A percentile compares a stretch with the other conserved stretches of the same genome.
Evolutionary conservation across 768 basidiomycete genomes (phyloP).

Genomic region (Termitomyces titanicus): DNA sequence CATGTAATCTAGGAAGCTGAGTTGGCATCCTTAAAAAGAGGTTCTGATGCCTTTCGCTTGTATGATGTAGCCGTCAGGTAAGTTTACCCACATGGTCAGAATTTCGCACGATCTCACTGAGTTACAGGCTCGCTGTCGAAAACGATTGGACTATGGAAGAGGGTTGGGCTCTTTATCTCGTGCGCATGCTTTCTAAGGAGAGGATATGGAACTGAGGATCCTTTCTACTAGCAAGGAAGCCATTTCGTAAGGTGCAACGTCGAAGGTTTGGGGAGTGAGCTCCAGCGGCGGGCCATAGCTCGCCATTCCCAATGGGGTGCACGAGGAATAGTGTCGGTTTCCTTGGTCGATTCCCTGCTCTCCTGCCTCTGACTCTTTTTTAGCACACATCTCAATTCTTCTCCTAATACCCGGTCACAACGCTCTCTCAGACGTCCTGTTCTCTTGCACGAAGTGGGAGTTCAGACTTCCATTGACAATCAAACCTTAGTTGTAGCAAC

Average conservation of each 20-base stretch:
- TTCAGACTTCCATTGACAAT: constrained; percentile 50
- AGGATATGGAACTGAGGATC: constrained; percentile 2
- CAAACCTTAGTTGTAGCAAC: constrained; percentile 21
- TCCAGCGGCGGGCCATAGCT: constrained; percentile 63
- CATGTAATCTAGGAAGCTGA: constrained; percentile 59
- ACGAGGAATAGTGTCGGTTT: constrained; percentile 60
- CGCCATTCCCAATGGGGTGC: constrained; percentile 73
- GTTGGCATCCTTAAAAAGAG: constrained; percentile 53
- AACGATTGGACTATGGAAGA: constrained; percentile 74
- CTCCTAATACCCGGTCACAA: constrained; percentile 41
- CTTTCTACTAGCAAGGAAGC: constrained; percentile 52
- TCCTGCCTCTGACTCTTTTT: background rate
- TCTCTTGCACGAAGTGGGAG: constrained; percentile 57
- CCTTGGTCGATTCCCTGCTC: background rate
- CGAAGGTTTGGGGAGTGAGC: constrained; percentile 61
- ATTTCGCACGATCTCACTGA: background rate
- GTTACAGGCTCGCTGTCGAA: constrained; percentile 51
- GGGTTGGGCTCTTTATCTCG: constrained; percentile 64
- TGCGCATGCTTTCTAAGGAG: constrained; percentile 19
- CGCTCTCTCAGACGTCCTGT: constrained; percentile 49
- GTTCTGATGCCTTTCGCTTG: constrained; percentile 56
- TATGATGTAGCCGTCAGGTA: constrained; percentile 71
- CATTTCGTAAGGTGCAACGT: constrained; percentile 66
- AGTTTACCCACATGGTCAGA: constrained; percentile 9
- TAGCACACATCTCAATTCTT: constrained; percentile 49